These are phyloP conservation scores for Cystoisospora suis DNA, from an alignment of 169 alveolate species.

Conservation along the genomic window DNA sequence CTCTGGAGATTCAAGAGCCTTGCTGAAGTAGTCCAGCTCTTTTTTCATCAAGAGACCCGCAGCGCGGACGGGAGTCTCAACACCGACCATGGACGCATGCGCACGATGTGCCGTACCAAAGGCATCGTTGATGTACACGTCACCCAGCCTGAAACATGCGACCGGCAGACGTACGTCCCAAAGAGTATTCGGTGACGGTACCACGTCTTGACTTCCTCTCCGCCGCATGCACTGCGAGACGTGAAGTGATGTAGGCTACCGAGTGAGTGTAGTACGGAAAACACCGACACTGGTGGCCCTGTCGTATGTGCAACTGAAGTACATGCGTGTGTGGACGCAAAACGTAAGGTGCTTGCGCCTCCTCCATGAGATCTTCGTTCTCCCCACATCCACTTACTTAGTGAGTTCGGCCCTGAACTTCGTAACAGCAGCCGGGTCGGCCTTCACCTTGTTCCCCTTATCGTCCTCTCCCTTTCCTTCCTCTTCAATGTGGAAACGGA, in stretches of 20 bases:
- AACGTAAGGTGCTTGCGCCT: too few relatives aligned
- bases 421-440: conserved; percentile 80
- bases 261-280: background rate
- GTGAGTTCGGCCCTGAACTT: conserved; percentile 92
- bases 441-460: conserved; percentile 91
- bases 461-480: conserved; percentile 95
- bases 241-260: too few relatives aligned
- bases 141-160: conserved; percentile 94
- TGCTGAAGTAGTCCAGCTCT: conserved; percentile 95
- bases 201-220: too few relatives aligned
- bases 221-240: too few relatives aligned
- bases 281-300: too few relatives aligned
- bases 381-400: conserved; percentile 69
- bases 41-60: conserved; percentile 95
- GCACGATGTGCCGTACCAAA: conserved; percentile 99
- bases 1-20: conserved; percentile 92
- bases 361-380: too few relatives aligned
- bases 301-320: too few relatives aligned
- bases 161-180: background rate
- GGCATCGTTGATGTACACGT: conserved; percentile 96
- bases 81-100: conserved; percentile 97
- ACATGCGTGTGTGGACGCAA: background rate
- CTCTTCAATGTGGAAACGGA: conserved; percentile 97
- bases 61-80: conserved; percentile 84
- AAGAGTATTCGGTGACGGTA: background rate